Conservation (phyloP, 2,329 filamentous ascomycete genomes). For the Nakataea oryzae region DNA sequence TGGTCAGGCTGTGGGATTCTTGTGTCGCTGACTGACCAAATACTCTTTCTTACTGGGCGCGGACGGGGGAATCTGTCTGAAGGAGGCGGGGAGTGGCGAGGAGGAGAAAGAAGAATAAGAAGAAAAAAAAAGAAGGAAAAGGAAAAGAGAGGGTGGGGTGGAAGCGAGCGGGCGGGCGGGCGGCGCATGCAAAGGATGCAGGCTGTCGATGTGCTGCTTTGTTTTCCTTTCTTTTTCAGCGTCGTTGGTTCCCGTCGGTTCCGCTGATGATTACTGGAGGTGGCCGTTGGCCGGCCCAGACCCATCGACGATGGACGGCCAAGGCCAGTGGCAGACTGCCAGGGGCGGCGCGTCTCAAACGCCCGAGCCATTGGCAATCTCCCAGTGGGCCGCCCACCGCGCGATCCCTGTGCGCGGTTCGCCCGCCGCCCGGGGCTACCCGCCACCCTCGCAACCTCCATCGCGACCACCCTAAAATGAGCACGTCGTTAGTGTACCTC, state of each 20-base stretch:
- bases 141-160: too few species aligned
- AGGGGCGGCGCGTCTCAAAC: background rate
- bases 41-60: background rate
- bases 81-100: too few species aligned
- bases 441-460: too few species aligned
- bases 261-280: too few species aligned
- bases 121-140: too few species aligned
- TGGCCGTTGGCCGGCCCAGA: background rate
- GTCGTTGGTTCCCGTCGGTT: background rate
- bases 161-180: too few species aligned
- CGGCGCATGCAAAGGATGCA: background rate
- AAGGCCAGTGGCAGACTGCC: background rate
- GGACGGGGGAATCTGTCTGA: background rate
- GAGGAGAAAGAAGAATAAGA: too few species aligned
- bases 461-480: too few species aligned
- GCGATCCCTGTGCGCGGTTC: background rate
- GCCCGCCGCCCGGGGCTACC: too few species aligned
- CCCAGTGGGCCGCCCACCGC: background rate
- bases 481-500: too few species aligned
- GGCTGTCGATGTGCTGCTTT: background rate
- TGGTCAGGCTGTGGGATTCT: background rate
- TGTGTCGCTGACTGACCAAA: background rate
- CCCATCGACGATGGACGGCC: too few species aligned
- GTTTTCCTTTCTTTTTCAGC: too few species aligned
- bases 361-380: background rate